Evolutionary conservation across 23 red algal species (phyloP).

Genomic region (Gracilariopsis chorda): DNA sequence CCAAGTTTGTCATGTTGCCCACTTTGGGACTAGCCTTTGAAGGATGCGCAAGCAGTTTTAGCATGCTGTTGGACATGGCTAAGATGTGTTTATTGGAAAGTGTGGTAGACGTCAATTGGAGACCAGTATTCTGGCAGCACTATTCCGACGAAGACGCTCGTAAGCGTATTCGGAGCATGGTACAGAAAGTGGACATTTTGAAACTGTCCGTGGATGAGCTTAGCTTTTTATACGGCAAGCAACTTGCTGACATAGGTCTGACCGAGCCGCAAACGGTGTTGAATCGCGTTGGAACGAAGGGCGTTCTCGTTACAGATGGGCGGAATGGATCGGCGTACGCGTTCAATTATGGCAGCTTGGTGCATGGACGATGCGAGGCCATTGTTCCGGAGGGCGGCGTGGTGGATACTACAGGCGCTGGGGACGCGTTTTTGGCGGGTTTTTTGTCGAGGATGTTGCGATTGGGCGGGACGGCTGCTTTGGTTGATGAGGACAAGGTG

Average conservation of each 20-base stretch:
- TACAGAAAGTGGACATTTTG: constrained; percentile 20
- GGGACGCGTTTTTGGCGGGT: constrained; percentile 66
- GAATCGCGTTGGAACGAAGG: neutral
- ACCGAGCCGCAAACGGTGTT: constrained; percentile 8
- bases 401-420: constrained; percentile 65
- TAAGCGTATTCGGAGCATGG: neutral
- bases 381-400: neutral
- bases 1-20: constrained; percentile 22
- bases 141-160: constrained; percentile 15
- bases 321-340: constrained; percentile 28
- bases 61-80: constrained; percentile 25
- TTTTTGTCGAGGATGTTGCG: constrained; percentile 56
- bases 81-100: constrained; percentile 27
- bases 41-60: neutral
- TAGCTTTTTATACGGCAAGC: constrained; percentile 26
- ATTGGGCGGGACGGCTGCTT: constrained; percentile 15
- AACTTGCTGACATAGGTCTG: constrained; percentile 14
- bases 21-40: constrained; percentile 42
- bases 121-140: constrained; percentile 34
- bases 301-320: constrained; percentile 53
- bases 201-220: constrained; percentile 51
- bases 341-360: neutral
- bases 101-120: constrained; percentile 66
- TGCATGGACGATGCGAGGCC: neutral
- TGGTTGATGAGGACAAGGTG: neutral